phyloP scores from a whole-genome alignment of 306 rosid species.

The Cucumis melo region DNA sequence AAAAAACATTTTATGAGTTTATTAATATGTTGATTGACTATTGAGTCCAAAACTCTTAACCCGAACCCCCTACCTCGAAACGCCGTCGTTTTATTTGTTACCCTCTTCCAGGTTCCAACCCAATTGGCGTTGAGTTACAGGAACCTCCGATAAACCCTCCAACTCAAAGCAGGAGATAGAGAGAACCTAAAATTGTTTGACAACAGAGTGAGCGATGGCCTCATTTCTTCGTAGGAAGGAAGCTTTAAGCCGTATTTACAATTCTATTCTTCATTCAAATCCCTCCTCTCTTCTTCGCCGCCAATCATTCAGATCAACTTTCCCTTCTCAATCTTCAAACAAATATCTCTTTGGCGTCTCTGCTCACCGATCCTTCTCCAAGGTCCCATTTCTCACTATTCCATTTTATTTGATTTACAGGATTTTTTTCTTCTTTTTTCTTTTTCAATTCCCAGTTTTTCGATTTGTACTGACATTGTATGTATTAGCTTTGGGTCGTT shows the following conservation, averaged over 20 bases:
- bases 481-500: neutral
- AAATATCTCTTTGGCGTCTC: neutral
- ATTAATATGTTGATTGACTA: too few relatives aligned
- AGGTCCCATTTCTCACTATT: neutral
- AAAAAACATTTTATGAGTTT: too few relatives aligned
- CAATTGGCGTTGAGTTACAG: neutral
- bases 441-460: neutral
- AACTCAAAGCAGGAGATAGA: neutral
- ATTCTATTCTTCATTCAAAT: constrained; percentile 2
- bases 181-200: neutral
- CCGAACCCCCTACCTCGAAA: neutral
- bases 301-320: neutral
- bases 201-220: neutral
- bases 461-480: neutral
- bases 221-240: constrained; percentile 10
- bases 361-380: constrained; percentile 6
- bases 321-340: constrained; percentile 9
- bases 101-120: neutral
- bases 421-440: neutral
- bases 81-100: neutral
- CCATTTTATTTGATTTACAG: neutral
- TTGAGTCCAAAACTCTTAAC: neutral
- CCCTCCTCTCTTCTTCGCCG: neutral
- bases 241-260: constrained; percentile 1
- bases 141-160: constrained; percentile 9